Evolutionary conservation across 2,329 filamentous ascomycete species (phyloP), one percentile per base, ranked within the genome.

Genomic region (Trichophyton schoenleinii): DNA sequence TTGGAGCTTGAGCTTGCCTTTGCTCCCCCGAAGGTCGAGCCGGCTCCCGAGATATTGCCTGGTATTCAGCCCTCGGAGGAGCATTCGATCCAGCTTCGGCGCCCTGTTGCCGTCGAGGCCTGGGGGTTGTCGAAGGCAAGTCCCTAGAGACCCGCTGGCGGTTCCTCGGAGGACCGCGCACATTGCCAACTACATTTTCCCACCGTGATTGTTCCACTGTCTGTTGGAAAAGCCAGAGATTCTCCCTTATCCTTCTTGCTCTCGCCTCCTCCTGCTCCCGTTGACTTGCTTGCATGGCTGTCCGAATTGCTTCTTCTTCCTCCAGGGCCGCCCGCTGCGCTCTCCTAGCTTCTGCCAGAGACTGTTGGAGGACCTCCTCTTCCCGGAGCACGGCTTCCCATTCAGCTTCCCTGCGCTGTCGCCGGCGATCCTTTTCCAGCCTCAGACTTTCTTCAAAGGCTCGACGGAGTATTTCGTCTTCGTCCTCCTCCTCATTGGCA

Each of bases 181-280:
- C 34, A 36, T 36, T 36, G 34, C 34, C 11, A 36, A 9, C 34
- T 13, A 2, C 34, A 36, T 13, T 3, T 36, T 13, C 34, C 2
- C 9, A 3, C 49, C 62, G 63, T 62, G 64, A 66, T 3, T 57
- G 46, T 13, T 52, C 52, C 25, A 65, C 64, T 59, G 60, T 41
- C 20, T 61, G 63, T 20, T 20, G 25, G 13, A 62, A 22, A 42
- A 49, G 38, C 8, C 62, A 58, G n/a, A 55, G 57, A 28, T 63
- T 60, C 22, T 22, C 57, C n/a, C 55, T 13, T 34, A 46, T 41
- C 42, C 57, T 49, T 31, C 57, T 25, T 52, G 41, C 1, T 31
- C 49, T 13, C 41, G 53, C 36, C 22, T 15, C 22, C 38, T 59
- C 36, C 3, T 28, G 28, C 28, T 59, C 57, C 38, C 8, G 3